phyloP scores from a whole-genome alignment of 192 early-diverging fungal species.

The Gryganskiella cystojenkinii region DNA sequence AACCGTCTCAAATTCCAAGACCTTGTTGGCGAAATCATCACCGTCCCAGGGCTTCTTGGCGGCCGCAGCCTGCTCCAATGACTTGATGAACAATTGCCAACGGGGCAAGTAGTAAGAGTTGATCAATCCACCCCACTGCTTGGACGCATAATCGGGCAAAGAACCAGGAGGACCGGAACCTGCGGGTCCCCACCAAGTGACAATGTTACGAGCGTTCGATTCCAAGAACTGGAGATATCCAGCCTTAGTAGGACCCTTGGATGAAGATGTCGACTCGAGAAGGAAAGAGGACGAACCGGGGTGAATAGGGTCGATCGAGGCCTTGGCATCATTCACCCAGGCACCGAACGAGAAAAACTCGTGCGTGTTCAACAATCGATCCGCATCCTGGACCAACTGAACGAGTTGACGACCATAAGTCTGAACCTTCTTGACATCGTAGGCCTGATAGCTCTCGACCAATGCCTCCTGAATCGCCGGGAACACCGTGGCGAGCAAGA shows the following conservation, averaged over 20 bases:
- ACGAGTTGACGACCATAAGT: conserved; percentile 20
- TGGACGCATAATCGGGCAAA: conserved; percentile 31
- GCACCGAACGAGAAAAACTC: conserved; percentile 29
- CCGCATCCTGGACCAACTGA: conserved; percentile 15
- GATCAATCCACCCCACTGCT: conserved; percentile 43
- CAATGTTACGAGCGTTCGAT: conserved; percentile 38
- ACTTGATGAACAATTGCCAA: conserved; percentile 30
- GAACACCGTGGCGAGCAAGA: conserved; percentile 28
- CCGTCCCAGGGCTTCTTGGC: conserved; percentile 1
- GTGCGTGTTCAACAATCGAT: conserved; percentile 18
- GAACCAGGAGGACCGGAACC: conserved; percentile 3
- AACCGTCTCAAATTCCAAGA: conserved; percentile 8
- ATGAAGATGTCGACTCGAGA: background rate
- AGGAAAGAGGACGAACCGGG: background rate
- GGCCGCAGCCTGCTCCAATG: conserved; percentile 18
- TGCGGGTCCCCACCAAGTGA: conserved; percentile 44
- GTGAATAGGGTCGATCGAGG: conserved; percentile 17
- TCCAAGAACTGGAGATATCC: conserved; percentile 43
- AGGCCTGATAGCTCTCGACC: conserved; percentile 22
- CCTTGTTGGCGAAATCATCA: background rate
- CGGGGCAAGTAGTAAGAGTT: conserved; percentile 39
- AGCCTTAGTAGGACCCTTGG: conserved; percentile 7
- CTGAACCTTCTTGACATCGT: conserved; percentile 18
- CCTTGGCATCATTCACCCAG: conserved; percentile 16
- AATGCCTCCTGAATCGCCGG: conserved; percentile 15